Evolutionary conservation across 2,329 filamentous ascomycete species (phyloP).

Genomic region (Rutstroemia sydowiana): DNA sequence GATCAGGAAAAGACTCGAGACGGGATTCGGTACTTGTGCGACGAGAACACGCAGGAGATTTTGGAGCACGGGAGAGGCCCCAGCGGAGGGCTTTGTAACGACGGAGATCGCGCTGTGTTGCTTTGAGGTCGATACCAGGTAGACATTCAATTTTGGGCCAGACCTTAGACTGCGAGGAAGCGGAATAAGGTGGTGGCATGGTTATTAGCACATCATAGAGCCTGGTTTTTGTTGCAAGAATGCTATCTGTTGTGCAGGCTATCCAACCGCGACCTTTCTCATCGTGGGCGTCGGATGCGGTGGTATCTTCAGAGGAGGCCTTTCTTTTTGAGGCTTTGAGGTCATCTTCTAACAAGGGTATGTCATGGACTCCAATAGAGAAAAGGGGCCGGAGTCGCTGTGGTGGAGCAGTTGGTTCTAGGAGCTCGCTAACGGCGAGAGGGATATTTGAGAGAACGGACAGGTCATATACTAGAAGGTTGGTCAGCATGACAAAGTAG

Average conservation of each 20-base stretch:
- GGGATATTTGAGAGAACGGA: constrained; percentile 91
- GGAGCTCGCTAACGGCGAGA: constrained; percentile 58
- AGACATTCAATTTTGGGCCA: constrained; percentile 73
- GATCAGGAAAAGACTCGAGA: constrained; percentile 17
- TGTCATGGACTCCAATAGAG: constrained; percentile 87
- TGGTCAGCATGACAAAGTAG: constrained; percentile 6
- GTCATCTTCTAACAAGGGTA: constrained; percentile 64
- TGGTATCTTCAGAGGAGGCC: constrained; percentile 22
- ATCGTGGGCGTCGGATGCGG: constrained; percentile 33
- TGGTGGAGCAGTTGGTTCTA: constrained; percentile 55
- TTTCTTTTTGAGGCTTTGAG: constrained; percentile 39
- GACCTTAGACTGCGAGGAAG: constrained; percentile 49
- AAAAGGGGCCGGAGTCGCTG: constrained; percentile 78
- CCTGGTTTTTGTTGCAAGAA: constrained; percentile 75
- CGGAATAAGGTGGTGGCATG: constrained; percentile 57
- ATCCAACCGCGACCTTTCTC: constrained; percentile 67
- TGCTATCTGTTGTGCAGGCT: constrained; percentile 91
- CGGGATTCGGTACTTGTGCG: constrained; percentile 11
- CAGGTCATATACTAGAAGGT: constrained; percentile 78
- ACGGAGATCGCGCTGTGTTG: constrained; percentile 82
- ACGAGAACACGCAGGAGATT: constrained; percentile 12
- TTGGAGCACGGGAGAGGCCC: constrained; percentile 44
- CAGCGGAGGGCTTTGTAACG: constrained; percentile 65
- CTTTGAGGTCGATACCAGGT: constrained; percentile 58
- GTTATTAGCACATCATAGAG: constrained; percentile 88